A percentile compares a stretch with the other conserved stretches of the same genome.
Evolutionary conservation across 2,329 filamentous ascomycete species (phyloP).

Genomic region (Fusarium nematophilum): DNA sequence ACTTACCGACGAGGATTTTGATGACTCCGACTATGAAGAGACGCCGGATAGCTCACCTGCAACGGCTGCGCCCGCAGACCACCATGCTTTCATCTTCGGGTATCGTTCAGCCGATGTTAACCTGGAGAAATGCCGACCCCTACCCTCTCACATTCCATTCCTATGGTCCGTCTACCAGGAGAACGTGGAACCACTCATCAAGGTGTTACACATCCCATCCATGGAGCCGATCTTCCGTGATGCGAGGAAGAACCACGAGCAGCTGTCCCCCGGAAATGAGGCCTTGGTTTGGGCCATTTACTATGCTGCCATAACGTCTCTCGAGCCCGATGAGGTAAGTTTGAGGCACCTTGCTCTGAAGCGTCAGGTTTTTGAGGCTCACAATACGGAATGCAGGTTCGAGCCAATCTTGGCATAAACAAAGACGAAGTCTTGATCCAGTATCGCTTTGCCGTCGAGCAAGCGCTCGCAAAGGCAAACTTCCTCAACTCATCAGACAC

Average conservation of each 20-base stretch:
- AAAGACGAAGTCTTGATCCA: slow-evolving; percentile 59
- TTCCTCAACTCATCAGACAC: slow-evolving; percentile 69
- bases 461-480: slow-evolving; percentile 67
- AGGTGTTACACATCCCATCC: slow-evolving; percentile 77
- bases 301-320: slow-evolving; percentile 66
- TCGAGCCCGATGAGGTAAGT: slow-evolving; percentile 69
- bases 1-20: slow-evolving; percentile 57
- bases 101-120: slow-evolving; percentile 79
- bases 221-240: slow-evolving; percentile 70
- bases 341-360: not conserved
- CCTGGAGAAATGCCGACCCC: slow-evolving; percentile 71
- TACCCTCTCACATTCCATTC: slow-evolving; percentile 71
- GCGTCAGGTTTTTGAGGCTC: not conserved
- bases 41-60: slow-evolving; percentile 58
- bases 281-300: slow-evolving; percentile 74
- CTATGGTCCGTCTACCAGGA: slow-evolving; percentile 79
- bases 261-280: slow-evolving; percentile 66
- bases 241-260: slow-evolving; percentile 69
- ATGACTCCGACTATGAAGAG: slow-evolving; percentile 71
- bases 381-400: slow-evolving; percentile 29
- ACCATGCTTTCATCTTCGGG: slow-evolving; percentile 79
- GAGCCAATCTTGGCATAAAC: slow-evolving; percentile 55
- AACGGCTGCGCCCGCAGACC: slow-evolving; percentile 56
- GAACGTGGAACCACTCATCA: slow-evolving; percentile 79
- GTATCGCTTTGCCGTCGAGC: slow-evolving; percentile 66